A percentile compares a stretch with the other conserved stretches of the same genome.
phyloP scores from a whole-genome alignment of 768 basidiomycete species.

The Cantharellus anzutake region DNA sequence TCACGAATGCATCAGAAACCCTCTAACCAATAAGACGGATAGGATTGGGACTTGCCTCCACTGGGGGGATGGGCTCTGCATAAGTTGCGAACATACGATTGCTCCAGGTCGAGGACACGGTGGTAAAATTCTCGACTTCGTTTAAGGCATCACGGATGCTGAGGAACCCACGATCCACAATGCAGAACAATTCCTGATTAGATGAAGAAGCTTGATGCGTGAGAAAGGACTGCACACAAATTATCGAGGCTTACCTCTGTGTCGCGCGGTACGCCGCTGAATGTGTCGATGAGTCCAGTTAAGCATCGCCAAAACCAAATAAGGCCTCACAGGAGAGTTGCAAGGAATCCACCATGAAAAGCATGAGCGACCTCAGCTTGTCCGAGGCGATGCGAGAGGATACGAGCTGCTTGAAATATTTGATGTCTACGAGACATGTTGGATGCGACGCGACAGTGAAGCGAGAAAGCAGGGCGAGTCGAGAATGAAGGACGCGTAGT shows the following conservation, averaged over 20 bases:
- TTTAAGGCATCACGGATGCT: conserved; percentile 59
- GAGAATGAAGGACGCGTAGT: conserved; percentile 23
- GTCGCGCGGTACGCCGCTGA: conserved; percentile 33
- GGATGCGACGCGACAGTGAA: conserved; percentile 12
- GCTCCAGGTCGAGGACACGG: conserved; percentile 67
- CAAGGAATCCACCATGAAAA: conserved; percentile 58
- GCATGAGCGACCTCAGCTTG: conserved; percentile 50
- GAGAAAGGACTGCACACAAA: neutral
- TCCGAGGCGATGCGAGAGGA: conserved; percentile 47
- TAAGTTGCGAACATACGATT: conserved; percentile 65
- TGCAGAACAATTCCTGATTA: conserved; percentile 60
- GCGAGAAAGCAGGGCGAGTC: conserved; percentile 23
- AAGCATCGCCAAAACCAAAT: neutral
- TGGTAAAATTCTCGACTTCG: conserved; percentile 42
- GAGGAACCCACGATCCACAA: conserved; percentile 70
- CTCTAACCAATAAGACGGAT: neutral
- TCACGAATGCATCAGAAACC: neutral
- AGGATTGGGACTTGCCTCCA: conserved; percentile 35
- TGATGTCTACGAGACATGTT: conserved; percentile 53
- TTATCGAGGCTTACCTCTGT: conserved; percentile 32
- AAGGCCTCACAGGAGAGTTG: conserved; percentile 31
- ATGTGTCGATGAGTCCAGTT: neutral
- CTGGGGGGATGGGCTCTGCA: conserved; percentile 52
- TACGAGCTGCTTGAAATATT: conserved; percentile 57
- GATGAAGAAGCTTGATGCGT: neutral